These are phyloP conservation scores for Pseudopithomyces chartarum DNA, from an alignment of 2,329 filamentous ascomycete species.

Conservation along the genomic window DNA sequence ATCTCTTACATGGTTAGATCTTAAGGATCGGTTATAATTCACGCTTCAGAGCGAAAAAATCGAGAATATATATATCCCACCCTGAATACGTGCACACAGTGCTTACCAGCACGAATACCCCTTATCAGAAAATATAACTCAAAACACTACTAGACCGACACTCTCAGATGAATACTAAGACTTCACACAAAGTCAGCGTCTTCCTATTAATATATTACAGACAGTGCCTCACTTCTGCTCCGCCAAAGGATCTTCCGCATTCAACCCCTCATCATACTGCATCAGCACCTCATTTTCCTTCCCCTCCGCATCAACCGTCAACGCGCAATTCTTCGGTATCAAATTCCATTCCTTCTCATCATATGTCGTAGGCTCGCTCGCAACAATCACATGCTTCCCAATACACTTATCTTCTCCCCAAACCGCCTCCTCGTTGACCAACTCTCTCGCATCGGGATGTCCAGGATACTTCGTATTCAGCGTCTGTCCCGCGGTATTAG, in stretches of 20 bases:
- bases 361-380: slow-evolving; percentile 61
- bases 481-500: slow-evolving; percentile 55
- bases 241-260: slow-evolving; percentile 47
- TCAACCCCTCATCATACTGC: slow-evolving; percentile 46
- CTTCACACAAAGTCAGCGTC: not conserved
- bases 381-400: slow-evolving; percentile 59
- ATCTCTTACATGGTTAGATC: too few relatives aligned
- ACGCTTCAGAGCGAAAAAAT: too few relatives aligned
- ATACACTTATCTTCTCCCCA: slow-evolving; percentile 47
- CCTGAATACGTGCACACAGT: too few relatives aligned
- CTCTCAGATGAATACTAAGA: not conserved
- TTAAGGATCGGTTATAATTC: too few relatives aligned
- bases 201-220: too few relatives aligned
- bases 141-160: not conserved
- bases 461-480: slow-evolving; percentile 60
- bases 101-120: too few relatives aligned
- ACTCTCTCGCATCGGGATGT: slow-evolving; percentile 48
- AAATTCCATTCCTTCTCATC: slow-evolving; percentile 58
- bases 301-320: slow-evolving; percentile 51
- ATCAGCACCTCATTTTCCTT: slow-evolving; percentile 42
- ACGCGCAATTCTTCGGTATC: slow-evolving; percentile 53
- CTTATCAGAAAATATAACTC: too few relatives aligned
- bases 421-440: slow-evolving; percentile 40
- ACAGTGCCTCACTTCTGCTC: slow-evolving; percentile 10
- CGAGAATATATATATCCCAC: too few relatives aligned